phyloP scores from a whole-genome alignment of 1,139 yeast species.

The Hyphopichia fennica region DNA sequence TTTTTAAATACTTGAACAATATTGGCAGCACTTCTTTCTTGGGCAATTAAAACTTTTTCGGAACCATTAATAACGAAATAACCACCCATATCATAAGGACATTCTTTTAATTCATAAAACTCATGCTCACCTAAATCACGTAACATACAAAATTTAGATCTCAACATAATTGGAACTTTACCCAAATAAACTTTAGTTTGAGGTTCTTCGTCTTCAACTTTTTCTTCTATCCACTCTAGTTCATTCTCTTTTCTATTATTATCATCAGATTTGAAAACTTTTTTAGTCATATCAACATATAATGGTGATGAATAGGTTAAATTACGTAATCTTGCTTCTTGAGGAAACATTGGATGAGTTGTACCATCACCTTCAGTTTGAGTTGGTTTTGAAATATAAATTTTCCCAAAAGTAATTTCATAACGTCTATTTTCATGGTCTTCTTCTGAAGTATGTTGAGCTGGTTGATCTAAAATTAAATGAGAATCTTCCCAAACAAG shows the following conservation, averaged over 20 bases:
- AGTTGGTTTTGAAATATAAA: conserved; percentile 93
- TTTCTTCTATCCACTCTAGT: conserved; percentile 67
- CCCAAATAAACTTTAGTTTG: conserved; percentile 86
- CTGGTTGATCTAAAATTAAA: conserved; percentile 93
- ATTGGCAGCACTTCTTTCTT: conserved; percentile 97
- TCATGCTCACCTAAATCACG: conserved; percentile 93
- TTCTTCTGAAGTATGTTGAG: conserved; percentile 90
- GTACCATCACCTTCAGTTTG: conserved; percentile 99
- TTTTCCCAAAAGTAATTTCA: conserved; percentile 95
- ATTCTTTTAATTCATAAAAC: conserved; percentile 91
- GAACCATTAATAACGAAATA: conserved; percentile 97
- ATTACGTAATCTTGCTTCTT: conserved; percentile 95
- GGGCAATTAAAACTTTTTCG: conserved; percentile 96
- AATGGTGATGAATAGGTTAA: conserved; percentile 95
- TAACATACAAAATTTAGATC: conserved; percentile 94
- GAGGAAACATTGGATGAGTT: conserved; percentile 97
- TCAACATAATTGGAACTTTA: conserved; percentile 95
- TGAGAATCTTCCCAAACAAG: conserved; percentile 95
- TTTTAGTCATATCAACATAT: conserved; percentile 93
- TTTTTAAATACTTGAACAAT: conserved; percentile 98
- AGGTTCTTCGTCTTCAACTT: conserved; percentile 55
- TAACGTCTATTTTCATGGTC: conserved; percentile 90
- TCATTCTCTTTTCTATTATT: conserved; percentile 59
- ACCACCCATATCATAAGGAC: conserved; percentile 99
- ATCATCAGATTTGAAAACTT: conserved; percentile 83